Conservation (phyloP, 2,329 filamentous ascomycete genomes). For the Epichloe sylvatica region DNA sequence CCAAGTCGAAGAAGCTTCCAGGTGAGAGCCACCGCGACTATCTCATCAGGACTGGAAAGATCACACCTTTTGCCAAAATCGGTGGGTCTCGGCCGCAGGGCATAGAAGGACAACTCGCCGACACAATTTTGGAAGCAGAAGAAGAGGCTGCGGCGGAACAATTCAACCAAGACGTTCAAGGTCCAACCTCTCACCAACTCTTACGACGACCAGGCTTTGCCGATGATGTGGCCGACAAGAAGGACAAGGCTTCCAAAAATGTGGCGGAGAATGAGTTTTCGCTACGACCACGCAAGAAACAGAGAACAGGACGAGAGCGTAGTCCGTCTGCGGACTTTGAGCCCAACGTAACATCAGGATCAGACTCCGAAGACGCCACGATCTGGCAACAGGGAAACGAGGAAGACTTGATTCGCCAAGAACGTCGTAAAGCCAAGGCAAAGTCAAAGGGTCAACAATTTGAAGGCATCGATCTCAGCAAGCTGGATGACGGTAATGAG, state of each 20-base stretch:
- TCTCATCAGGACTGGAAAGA: constrained; percentile 89
- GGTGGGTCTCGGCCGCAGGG: constrained; percentile 47
- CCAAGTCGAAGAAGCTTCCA: constrained; percentile 47
- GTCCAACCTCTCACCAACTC: constrained; percentile 54
- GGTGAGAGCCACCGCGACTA: constrained; percentile 80
- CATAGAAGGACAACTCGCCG: constrained; percentile 55
- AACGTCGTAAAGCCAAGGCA: constrained; percentile 28
- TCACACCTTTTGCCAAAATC: constrained; percentile 84
- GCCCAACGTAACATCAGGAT: constrained; percentile 18
- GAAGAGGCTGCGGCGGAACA: constrained; percentile 42
- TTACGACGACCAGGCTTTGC: constrained; percentile 61
- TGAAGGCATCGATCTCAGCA: constrained; percentile 34
- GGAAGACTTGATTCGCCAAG: constrained; percentile 24
- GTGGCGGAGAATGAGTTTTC: constrained; percentile 38
- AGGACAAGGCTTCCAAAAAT: not conserved
- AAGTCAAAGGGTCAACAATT: constrained; percentile 23
- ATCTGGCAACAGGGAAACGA: constrained; percentile 26
- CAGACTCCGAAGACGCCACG: constrained; percentile 21
- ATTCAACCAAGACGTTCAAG: constrained; percentile 28
- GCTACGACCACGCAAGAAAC: constrained; percentile 44
- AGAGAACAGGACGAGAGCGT: constrained; percentile 23
- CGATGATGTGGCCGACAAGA: constrained; percentile 14
- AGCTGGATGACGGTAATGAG: constrained; percentile 83
- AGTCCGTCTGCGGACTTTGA: constrained; percentile 35
- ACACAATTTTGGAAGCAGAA: constrained; percentile 70